A percentile compares a stretch with the other conserved stretches of the same genome.
These are phyloP conservation scores for Epichloe gansuensis DNA, from an alignment of 2,329 filamentous ascomycete genomes.

Conservation along the genomic window DNA sequence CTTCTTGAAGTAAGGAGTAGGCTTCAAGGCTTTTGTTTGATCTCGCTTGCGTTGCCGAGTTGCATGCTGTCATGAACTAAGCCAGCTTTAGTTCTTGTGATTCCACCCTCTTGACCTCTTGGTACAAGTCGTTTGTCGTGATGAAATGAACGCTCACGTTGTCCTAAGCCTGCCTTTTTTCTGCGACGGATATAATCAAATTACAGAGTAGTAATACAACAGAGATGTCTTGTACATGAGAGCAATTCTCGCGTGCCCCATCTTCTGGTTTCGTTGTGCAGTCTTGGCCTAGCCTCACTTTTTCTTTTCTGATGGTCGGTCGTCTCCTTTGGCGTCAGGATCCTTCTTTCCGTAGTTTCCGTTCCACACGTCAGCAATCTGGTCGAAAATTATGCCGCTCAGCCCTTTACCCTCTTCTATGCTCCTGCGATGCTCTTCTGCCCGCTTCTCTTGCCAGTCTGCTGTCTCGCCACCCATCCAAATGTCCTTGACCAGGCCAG, in stretches of 20 bases:
- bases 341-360: slow-evolving; percentile 22
- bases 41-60: not conserved
- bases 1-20: too few species aligned
- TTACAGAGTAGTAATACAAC: not conserved
- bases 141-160: too few species aligned
- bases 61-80: too few species aligned
- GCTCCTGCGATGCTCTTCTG: slow-evolving; percentile 38
- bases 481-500: slow-evolving; percentile 30
- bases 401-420: slow-evolving; percentile 44
- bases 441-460: slow-evolving; percentile 41
- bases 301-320: not conserved
- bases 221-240: not conserved
- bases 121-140: too few species aligned
- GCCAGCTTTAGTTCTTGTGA: too few species aligned
- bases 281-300: not conserved
- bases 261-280: not conserved
- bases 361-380: slow-evolving; percentile 41
- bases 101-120: too few species aligned
- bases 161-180: too few species aligned
- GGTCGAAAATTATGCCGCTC: slow-evolving; percentile 43
- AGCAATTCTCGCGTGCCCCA: not conserved
- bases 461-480: slow-evolving; percentile 48
- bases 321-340: slow-evolving; percentile 10
- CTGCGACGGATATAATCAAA: too few species aligned
- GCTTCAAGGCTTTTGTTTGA: not conserved